phyloP scores from a whole-genome alignment of 345 rosid genomes.

The Gossypium raimondii region DNA sequence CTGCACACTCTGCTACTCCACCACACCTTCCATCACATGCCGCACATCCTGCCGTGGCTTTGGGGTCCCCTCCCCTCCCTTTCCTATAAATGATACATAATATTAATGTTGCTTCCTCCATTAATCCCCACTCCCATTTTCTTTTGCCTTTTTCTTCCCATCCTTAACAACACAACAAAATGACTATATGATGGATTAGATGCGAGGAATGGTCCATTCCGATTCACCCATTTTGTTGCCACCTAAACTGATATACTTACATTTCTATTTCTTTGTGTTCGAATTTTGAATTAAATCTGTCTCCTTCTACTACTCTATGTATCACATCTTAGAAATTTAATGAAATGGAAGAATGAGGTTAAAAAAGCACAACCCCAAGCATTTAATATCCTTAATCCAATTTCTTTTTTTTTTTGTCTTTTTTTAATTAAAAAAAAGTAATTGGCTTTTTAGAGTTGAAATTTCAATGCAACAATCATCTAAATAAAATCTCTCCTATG shows the following conservation, averaged over 20 bases:
- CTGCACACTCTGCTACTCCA: background rate
- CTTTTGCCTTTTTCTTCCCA: background rate
- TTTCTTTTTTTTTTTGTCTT: no score
- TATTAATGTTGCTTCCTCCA: background rate
- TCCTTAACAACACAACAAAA: background rate
- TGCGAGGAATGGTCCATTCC: background rate
- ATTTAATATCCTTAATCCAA: background rate
- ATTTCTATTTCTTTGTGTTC: background rate
- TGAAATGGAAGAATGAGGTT: background rate
- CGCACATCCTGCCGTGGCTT: background rate
- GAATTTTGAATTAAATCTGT: background rate
- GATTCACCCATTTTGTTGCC: background rate
- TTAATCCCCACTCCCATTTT: background rate
- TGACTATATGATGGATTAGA: background rate
- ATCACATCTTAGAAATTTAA: background rate
- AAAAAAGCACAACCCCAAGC: background rate
- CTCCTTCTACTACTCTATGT: background rate
- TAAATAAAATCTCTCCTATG: no score
- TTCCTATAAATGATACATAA: background rate
- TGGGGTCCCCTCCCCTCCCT: background rate
- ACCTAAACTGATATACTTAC: background rate
- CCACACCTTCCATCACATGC: background rate
- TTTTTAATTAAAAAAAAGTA: no score
- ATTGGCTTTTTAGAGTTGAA: no score
- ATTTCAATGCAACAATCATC: no score